These are phyloP conservation scores for Nicotiana noctiflora DNA, from an alignment of 257 asterid species.

Conservation along the genomic window DNA sequence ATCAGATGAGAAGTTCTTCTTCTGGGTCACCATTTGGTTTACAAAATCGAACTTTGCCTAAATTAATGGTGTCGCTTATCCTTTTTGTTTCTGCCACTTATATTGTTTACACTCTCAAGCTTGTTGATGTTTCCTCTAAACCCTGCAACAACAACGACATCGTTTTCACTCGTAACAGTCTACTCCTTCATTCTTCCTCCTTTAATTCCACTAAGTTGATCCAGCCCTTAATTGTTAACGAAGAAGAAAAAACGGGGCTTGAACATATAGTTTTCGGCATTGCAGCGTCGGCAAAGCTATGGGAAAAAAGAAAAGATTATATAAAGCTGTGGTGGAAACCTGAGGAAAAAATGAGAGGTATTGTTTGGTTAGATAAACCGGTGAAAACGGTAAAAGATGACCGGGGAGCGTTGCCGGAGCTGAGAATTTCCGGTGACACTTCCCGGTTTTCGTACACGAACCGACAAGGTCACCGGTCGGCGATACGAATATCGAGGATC, in stretches of 20 bases:
- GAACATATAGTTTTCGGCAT: constrained; percentile 75
- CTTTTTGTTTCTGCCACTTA: constrained; percentile 50
- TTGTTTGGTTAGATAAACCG: constrained; percentile 61
- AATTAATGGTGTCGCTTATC: constrained; percentile 35
- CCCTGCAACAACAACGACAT: constrained; percentile 29
- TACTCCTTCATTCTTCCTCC: neutral
- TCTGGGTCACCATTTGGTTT: constrained; percentile 15
- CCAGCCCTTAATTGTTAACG: neutral
- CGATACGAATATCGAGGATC: constrained; percentile 69
- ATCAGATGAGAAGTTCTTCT: constrained; percentile 24
- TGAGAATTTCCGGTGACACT: constrained; percentile 59
- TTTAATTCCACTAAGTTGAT: neutral
- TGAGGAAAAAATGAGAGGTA: constrained; percentile 47
- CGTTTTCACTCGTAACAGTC: constrained; percentile 4
- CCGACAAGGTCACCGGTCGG: constrained; percentile 68
- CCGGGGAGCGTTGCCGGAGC: constrained; percentile 32
- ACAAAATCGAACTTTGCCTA: constrained; percentile 25
- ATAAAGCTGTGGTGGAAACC: constrained; percentile 77
- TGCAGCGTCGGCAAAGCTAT: constrained; percentile 69
- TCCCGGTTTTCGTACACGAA: constrained; percentile 50
- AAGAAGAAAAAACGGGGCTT: constrained; percentile 32
- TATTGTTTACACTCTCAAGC: constrained; percentile 41
- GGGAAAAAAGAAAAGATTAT: constrained; percentile 69
- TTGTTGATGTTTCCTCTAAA: constrained; percentile 28
- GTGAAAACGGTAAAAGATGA: constrained; percentile 31